Base-by-base conservation (phyloP, 768 basidiomycete species). In the Termitomyces bulborhizus region DNA sequence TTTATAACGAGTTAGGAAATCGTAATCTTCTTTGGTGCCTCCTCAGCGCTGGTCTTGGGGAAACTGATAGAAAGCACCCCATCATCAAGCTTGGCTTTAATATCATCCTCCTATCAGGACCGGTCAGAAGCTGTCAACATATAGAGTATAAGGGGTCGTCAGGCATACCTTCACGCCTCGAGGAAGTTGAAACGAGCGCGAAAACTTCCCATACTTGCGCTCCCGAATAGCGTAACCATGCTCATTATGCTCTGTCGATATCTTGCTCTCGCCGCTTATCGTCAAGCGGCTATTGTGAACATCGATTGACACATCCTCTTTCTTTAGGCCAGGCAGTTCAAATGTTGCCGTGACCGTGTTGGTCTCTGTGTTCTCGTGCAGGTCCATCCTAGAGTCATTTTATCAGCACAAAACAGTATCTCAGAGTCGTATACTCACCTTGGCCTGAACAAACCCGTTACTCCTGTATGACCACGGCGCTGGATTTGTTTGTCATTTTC, bases 291-390 rank as follows among this genome's bases (percentile, higher is more conserved):
- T 71, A 57, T 79, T 72, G 43, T 74, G 72, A 18, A 81, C 63
- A 51, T 81, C 74, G 47, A 83, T 76, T 31, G 66, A 60, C 32
- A 83, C 70, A 49, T 73, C 70, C 43, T 78, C 74, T 50, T 79
- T 77, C 50, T 71, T 76, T 52, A 82, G 61, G 6, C 82, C 81
- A 7, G 83, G 82, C 1, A 81, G 64, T 61, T 83, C 84, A 53
- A 84, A 80, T 7, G 74, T 73, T 9, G 79, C 80, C 1, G 76
- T 79, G 40, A 82, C 73, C 24, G 60, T 57, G 56, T 76, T 74
- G 13, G 62, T 60, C 1, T 74, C 71, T 9, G 68, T 57, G 44
- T 75, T 69, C 60, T 81, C 78, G 52, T 75, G 69, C 3, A 83
- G 51, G 56, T 84, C 74, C 70, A 83, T 76, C 56, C 82, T 71